A percentile compares a stretch with the other conserved stretches of the same genome.
Evolutionary conservation across 148 eudicot genomes (phyloP).

Genomic region (Beta vulgaris): DNA sequence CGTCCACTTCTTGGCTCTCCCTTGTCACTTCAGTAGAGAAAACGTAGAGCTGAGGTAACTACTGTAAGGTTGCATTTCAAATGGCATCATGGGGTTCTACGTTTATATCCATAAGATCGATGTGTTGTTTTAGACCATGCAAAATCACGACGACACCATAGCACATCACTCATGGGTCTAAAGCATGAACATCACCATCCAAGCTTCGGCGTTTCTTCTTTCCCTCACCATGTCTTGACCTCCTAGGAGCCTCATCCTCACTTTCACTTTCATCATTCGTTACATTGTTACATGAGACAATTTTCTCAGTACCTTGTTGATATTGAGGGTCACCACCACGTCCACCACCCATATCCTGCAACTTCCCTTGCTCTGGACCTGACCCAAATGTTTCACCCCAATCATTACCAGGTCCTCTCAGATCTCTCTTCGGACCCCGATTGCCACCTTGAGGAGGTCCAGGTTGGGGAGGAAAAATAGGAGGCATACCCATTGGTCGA

Average conservation of each 20-base stretch:
- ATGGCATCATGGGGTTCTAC: not conserved
- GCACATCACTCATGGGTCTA: conserved; percentile 16
- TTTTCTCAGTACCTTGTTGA: conserved; percentile 48
- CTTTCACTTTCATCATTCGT: conserved; percentile 85
- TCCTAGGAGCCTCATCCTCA: conserved; percentile 94
- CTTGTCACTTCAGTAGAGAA: not conserved
- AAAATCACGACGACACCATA: not conserved
- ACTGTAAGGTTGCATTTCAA: not conserved
- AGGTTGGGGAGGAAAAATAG: conserved; percentile 47
- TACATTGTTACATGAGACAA: conserved; percentile 43
- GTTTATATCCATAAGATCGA: not conserved
- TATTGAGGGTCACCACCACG: conserved; percentile 41
- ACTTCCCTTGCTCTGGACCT: conserved; percentile 57
- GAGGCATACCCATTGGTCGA: conserved; percentile 59
- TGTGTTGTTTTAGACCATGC: too few species aligned
- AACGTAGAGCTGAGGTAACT: not conserved
- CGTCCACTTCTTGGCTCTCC: not conserved
- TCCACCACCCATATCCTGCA: conserved; percentile 41
- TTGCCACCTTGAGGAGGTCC: conserved; percentile 41
- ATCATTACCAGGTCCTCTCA: conserved; percentile 40
- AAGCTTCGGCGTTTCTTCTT: conserved; percentile 72
- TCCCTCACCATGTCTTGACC: conserved; percentile 90
- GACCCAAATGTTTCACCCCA: conserved; percentile 51
- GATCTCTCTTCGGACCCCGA: conserved; percentile 55
- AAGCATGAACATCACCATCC: conserved; percentile 44